Conservation (phyloP, 768 basidiomycete species). For the Podaxis pistillaris region DNA sequence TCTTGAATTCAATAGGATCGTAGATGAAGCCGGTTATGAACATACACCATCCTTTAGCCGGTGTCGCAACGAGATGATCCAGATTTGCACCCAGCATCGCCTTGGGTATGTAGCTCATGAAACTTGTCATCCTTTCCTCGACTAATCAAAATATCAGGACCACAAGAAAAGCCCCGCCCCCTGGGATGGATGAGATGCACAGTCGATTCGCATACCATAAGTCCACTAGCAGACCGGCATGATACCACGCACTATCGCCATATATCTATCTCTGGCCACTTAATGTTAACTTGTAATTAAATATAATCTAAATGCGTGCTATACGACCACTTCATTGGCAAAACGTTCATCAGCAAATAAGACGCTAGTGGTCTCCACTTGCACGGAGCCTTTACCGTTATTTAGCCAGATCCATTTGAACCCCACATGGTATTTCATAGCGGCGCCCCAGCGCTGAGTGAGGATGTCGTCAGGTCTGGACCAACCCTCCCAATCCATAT, state of each 20-base stretch:
- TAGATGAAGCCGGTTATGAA: not conserved
- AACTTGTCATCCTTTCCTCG: not conserved
- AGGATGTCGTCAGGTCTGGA: constrained; percentile 37
- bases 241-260: not conserved
- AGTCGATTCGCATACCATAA: not conserved
- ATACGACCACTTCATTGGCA: constrained; percentile 10
- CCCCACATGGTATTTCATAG: constrained; percentile 43
- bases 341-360: constrained; percentile 38
- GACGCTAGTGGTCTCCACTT: constrained; percentile 33
- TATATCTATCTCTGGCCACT: not conserved
- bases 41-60: not conserved
- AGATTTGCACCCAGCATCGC: constrained; percentile 7
- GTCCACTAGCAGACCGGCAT: not conserved
- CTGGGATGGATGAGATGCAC: not conserved
- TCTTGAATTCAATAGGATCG: constrained; percentile 1
- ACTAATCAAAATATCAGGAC: not conserved
- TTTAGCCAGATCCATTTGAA: constrained; percentile 55
- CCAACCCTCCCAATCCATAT: constrained; percentile 47
- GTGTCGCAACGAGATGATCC: not conserved
- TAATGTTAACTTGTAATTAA: not conserved
- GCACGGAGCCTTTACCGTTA: constrained; percentile 21
- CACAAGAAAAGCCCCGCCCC: not conserved
- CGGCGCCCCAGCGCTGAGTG: constrained; percentile 40
- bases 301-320: not conserved
- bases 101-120: not conserved